A percentile compares a stretch with the other conserved stretches of the same genome.
Evolutionary conservation across 345 rosid species (phyloP).

Genomic region (Hirschfeldia incana): DNA sequence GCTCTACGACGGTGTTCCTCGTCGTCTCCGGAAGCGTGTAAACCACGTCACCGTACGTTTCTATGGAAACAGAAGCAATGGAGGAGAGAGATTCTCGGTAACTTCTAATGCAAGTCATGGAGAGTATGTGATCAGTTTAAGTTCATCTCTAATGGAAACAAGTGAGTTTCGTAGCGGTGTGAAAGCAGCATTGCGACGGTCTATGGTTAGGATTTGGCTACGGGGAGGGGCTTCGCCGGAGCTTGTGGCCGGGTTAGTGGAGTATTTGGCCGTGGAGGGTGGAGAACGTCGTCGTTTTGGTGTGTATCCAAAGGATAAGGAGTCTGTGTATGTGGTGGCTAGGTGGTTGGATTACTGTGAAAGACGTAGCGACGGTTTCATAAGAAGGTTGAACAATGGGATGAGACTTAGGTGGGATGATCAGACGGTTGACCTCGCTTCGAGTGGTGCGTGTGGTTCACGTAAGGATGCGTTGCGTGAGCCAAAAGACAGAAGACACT

Average conservation of each 20-base stretch:
- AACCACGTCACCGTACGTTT: conserved; percentile 45
- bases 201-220: conserved; percentile 57
- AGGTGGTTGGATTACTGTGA: conserved; percentile 42
- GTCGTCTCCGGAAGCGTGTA: conserved; percentile 33
- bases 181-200: conserved; percentile 39
- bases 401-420: conserved; percentile 43
- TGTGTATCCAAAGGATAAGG: conserved; percentile 35
- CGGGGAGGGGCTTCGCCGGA: conserved; percentile 51
- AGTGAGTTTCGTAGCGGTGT: conserved; percentile 23
- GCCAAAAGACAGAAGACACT: neutral
- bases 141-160: conserved; percentile 37
- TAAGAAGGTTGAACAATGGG: conserved; percentile 51
- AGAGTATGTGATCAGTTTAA: conserved; percentile 43
- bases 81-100: conserved; percentile 5
- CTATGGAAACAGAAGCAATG: neutral
- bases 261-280: conserved; percentile 43
- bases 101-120: conserved; percentile 27
- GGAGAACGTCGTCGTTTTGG: neutral
- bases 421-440: conserved; percentile 44
- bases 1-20: conserved; percentile 47
- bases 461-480: conserved; percentile 25
- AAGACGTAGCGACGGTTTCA: conserved; percentile 44
- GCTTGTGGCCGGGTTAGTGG: conserved; percentile 53
- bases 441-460: conserved; percentile 39
- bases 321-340: conserved; percentile 40